Conservation (phyloP, 2,329 filamentous ascomycete genomes). For the Monilinia laxa region DNA sequence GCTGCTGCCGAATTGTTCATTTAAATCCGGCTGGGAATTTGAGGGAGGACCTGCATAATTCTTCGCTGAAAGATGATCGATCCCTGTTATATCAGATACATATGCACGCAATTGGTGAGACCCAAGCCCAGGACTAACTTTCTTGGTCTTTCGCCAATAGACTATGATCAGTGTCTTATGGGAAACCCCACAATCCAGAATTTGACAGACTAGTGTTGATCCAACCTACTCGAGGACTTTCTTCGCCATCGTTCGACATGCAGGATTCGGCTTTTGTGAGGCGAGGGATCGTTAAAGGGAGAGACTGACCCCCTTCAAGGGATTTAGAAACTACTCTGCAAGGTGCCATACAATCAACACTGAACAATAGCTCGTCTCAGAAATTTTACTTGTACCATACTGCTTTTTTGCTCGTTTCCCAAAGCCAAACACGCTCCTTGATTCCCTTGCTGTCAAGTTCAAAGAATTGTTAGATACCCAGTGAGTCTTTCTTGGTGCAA, state of each 20-base stretch:
- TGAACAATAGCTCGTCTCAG: conserved; percentile 24
- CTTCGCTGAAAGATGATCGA: not conserved
- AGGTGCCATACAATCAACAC: conserved; percentile 27
- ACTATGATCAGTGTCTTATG: conserved; percentile 22
- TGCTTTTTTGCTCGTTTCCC: conserved; percentile 3
- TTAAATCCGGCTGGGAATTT: not conserved
- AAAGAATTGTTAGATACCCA: conserved; percentile 5
- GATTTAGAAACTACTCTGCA: conserved; percentile 30
- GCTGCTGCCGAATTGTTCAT: conserved; percentile 1
- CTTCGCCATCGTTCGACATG: conserved; percentile 24
- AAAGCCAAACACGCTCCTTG: conserved; percentile 12
- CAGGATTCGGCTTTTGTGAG: conserved; percentile 14
- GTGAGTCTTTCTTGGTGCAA: conserved; percentile 15
- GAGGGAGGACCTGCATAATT: conserved; percentile 21
- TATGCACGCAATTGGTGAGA: conserved; percentile 25
- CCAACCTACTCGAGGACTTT: conserved; percentile 30
- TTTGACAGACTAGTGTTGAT: conserved; percentile 26
- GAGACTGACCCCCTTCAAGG: conserved; percentile 29
- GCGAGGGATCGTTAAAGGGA: conserved; percentile 26
- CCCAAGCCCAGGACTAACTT: not conserved
- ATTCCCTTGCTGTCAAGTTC: conserved; percentile 16
- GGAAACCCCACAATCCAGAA: conserved; percentile 28
- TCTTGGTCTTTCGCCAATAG: conserved; percentile 18
- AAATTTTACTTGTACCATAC: conserved; percentile 16
- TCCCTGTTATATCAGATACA: conserved; percentile 21